Evolutionary conservation across 1,139 yeast genomes (phyloP), one percentile per base, ranked within the genome.

Genomic region (Geotrichum bryndzae): DNA sequence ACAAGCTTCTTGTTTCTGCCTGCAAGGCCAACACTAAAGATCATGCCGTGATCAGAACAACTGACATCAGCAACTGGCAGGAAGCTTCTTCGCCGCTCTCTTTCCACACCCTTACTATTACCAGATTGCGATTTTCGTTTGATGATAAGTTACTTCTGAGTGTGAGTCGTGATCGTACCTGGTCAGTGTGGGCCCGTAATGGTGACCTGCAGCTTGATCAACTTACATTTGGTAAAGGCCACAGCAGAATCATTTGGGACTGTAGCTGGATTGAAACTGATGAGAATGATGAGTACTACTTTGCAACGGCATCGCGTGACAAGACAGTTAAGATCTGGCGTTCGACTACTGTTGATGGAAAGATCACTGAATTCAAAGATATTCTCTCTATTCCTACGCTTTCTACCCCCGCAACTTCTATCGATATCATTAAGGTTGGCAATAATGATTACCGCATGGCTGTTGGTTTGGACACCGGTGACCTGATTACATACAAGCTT

Each of bases 181-280:
- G 88, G 77, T 85, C 92, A 45, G 70, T 94, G 52, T 94, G 97
- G 96, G 74, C 75, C 66, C 79, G 87, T 62, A 69, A 70, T 8
- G 73, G 76, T 51, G 79, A 73, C 8, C 62, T 67, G 70, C 35
- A 57, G 38, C 59, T 64, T 52, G 59, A 53, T 31, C 78, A 80
- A 29, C 60, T 60, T 64, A 79, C 80, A 53, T 51, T 57, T 18
- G 61, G 62, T 25, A 90, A 88, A 71, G 97, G 97, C 0, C 99
- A 95, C 70, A 76, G 87, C 8, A 84, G 98, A 74, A 94, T 95
- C 68, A 84, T 95, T 57, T 95, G 99, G 99, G 99, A 94, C 75
- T 87, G 96, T 71, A 82, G 88, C 45, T 94, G 97, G 97, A 25
- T 74, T 65, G 63, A 58, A 25, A 50, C 15, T 1, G 29, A 46